phyloP scores from a whole-genome alignment of 495 filamentous ascomycete species.

The Penicillium lagena region DNA sequence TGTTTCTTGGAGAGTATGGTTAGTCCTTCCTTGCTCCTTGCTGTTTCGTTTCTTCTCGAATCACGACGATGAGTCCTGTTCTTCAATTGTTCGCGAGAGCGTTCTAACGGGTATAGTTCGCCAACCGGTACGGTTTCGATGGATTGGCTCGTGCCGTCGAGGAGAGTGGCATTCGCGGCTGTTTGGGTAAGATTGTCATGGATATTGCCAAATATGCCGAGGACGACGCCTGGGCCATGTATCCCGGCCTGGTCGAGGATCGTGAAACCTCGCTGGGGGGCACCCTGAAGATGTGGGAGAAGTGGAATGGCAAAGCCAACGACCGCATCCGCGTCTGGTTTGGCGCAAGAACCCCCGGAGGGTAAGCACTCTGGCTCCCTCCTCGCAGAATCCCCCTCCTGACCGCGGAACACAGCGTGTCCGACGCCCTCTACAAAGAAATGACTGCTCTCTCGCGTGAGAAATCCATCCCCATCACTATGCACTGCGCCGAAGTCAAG shows the following conservation, averaged over 20 bases:
- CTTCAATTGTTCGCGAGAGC: too few species aligned
- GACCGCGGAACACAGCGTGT: too few species aligned
- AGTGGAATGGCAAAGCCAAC: slow-evolving; percentile 40
- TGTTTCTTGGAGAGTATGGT: slow-evolving; percentile 48
- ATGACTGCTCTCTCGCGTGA: slow-evolving; percentile 38
- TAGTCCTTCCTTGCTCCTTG: neutral
- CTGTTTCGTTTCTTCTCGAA: too few species aligned
- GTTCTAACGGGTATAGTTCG: slow-evolving; percentile 22
- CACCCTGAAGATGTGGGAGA: slow-evolving; percentile 38
- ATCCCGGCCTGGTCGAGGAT: slow-evolving; percentile 40
- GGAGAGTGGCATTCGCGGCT: slow-evolving; percentile 43
- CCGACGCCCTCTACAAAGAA: slow-evolving; percentile 36
- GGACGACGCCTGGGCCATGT: slow-evolving; percentile 44
- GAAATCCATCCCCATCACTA: slow-evolving; percentile 34
- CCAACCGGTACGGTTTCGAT: slow-evolving; percentile 40
- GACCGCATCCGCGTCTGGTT: slow-evolving; percentile 47
- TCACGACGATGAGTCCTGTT: too few species aligned
- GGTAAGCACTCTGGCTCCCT: too few species aligned
- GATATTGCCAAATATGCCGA: slow-evolving; percentile 34
- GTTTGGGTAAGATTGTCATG: slow-evolving; percentile 38
- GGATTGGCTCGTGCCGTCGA: slow-evolving; percentile 38
- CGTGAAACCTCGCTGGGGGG: slow-evolving; percentile 37
- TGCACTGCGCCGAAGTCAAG: slow-evolving; percentile 35
- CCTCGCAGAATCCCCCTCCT: too few species aligned
- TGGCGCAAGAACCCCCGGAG: slow-evolving; percentile 43